A percentile compares a stretch with the other conserved stretches of the same genome.
Conservation (phyloP, 2,329 filamentous ascomycete genomes). For the Pochonia chlamydosporia region DNA sequence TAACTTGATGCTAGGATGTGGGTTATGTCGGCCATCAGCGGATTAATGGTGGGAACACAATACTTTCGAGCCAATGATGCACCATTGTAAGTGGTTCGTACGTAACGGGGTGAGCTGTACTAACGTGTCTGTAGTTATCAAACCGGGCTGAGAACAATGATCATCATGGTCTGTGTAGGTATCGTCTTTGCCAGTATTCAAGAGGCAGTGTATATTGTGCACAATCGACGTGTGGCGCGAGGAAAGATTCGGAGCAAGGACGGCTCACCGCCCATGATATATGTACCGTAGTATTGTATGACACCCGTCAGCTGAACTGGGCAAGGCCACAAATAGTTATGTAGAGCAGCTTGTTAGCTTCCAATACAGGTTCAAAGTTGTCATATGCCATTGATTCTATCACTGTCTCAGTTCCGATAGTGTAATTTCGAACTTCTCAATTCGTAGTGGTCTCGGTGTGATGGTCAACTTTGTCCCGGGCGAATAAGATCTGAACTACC, state of each 20-base stretch:
- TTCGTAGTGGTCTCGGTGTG: too few species aligned
- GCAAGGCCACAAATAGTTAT: too few species aligned
- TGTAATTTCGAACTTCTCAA: too few species aligned
- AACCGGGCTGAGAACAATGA: slow-evolving; percentile 38
- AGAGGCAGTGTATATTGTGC: slow-evolving; percentile 28
- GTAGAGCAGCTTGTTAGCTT: too few species aligned
- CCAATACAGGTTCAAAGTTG: too few species aligned
- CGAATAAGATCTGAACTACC: too few species aligned
- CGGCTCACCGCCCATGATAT: neutral
- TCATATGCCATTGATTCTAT: too few species aligned
- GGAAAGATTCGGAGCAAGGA: slow-evolving; percentile 9
- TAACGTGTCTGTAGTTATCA: slow-evolving; percentile 29
- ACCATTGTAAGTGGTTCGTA: slow-evolving; percentile 35
- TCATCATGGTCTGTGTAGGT: slow-evolving; percentile 35
- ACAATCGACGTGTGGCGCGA: slow-evolving; percentile 26
- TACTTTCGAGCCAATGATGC: slow-evolving; percentile 38
- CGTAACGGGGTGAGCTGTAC: slow-evolving; percentile 5
- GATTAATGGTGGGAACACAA: slow-evolving; percentile 45
- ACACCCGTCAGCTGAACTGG: too few species aligned
- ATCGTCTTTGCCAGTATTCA: slow-evolving; percentile 35
- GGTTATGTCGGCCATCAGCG: slow-evolving; percentile 46
- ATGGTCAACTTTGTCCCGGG: too few species aligned
- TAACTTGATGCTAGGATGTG: slow-evolving; percentile 23
- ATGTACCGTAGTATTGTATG: too few species aligned
- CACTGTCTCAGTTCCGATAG: too few species aligned